phyloP scores from a whole-genome alignment of 2,329 filamentous ascomycete species.

The Diplodia scrobiculata region DNA sequence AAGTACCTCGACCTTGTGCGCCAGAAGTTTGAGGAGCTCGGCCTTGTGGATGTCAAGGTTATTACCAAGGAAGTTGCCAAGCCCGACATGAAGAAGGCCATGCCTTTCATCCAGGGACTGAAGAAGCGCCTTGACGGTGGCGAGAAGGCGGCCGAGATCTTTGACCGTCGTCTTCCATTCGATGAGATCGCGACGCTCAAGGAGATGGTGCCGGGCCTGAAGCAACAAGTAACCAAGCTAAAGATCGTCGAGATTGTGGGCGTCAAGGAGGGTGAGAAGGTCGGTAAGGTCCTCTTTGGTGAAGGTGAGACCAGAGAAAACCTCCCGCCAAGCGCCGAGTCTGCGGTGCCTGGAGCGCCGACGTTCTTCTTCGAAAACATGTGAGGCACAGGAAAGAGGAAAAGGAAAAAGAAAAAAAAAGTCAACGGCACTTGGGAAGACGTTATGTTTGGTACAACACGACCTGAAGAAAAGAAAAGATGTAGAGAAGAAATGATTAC shows the following conservation, averaged over 20 bases:
- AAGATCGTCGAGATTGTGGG: conserved; percentile 70
- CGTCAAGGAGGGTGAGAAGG: conserved; percentile 71
- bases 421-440: background rate
- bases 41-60: conserved; percentile 76
- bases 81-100: conserved; percentile 93
- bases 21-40: conserved; percentile 66
- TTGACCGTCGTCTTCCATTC: conserved; percentile 83
- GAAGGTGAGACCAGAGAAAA: conserved; percentile 62
- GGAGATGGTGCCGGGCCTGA: conserved; percentile 78
- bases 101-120: conserved; percentile 89
- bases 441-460: background rate
- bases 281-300: conserved; percentile 58
- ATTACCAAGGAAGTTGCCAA: conserved; percentile 78
- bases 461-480: background rate
- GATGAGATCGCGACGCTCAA: conserved; percentile 75
- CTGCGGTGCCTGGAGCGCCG: conserved; percentile 78
- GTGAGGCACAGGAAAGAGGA: conserved; percentile 32
- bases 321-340: conserved; percentile 64
- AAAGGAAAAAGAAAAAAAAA: background rate
- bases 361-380: conserved; percentile 86
- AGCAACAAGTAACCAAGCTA: conserved; percentile 70
- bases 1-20: conserved; percentile 82
- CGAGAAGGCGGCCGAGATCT: conserved; percentile 69
- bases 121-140: conserved; percentile 75
- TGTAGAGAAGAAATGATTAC: conserved; percentile 15